A percentile compares a stretch with the other conserved stretches of the same genome.
phyloP scores from a whole-genome alignment of 1,284 basidiomycete genomes.

The Ceratorhiza oryzae-sativae region DNA sequence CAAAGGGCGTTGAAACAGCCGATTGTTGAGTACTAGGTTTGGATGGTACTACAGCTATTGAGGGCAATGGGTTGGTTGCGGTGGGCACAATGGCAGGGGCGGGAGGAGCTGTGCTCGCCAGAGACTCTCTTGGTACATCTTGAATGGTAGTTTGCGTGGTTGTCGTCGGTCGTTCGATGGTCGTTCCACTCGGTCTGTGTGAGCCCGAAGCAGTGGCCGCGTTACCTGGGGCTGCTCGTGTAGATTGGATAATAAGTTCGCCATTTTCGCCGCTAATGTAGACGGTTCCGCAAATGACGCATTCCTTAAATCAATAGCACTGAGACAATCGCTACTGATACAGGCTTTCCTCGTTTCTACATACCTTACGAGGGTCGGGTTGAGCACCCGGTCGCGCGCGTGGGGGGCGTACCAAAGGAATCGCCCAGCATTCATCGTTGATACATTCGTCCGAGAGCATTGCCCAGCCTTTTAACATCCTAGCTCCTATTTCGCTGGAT shows the following conservation, averaged over 20 bases:
- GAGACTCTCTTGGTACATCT: not conserved
- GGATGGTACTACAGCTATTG: not conserved
- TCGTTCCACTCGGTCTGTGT: not conserved
- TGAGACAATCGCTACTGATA: too few relatives aligned
- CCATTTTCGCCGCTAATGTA: slow-evolving; percentile 54
- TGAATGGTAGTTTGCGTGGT: not conserved
- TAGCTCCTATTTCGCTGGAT: slow-evolving; percentile 75
- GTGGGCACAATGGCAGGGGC: not conserved
- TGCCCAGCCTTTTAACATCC: slow-evolving; percentile 80
- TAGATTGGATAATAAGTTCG: slow-evolving; percentile 12
- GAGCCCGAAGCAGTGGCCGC: not conserved
- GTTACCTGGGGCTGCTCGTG: too few relatives aligned
- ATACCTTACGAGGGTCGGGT: slow-evolving; percentile 63
- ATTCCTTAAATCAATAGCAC: slow-evolving; percentile 61
- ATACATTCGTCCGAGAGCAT: slow-evolving; percentile 85
- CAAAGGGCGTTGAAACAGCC: slow-evolving; percentile 46
- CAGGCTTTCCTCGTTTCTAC: too few relatives aligned
- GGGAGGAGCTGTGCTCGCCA: not conserved
- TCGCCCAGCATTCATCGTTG: slow-evolving; percentile 50
- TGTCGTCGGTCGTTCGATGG: not conserved
- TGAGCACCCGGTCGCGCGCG: slow-evolving; percentile 60
- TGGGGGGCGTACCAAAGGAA: slow-evolving; percentile 47
- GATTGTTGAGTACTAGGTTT: slow-evolving; percentile 47
- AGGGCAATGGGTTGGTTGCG: not conserved
- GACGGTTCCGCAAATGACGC: slow-evolving; percentile 71